phyloP scores from a whole-genome alignment of 2,329 filamentous ascomycete species.

The Neonectria hederae region DNA sequence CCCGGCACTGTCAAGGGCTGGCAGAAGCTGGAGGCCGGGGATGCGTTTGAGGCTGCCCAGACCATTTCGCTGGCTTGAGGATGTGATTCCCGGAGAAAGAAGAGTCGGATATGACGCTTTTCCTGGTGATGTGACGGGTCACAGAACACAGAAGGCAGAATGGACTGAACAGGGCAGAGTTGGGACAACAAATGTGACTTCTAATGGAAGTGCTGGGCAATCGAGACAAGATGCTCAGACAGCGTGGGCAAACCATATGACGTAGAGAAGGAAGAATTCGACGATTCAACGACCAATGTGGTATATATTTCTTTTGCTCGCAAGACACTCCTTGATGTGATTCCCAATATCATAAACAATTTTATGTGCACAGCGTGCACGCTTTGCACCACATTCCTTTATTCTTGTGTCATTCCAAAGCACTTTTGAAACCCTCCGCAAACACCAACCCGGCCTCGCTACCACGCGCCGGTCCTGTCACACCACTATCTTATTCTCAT shows the following conservation, averaged over 20 bases:
- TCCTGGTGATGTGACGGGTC: constrained; percentile 1
- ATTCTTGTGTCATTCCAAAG: background rate
- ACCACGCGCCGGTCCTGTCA: background rate
- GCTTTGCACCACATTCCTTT: background rate
- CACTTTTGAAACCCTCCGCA: constrained; percentile 4
- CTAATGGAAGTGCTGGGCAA: background rate
- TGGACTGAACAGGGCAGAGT: background rate
- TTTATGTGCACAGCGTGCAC: background rate
- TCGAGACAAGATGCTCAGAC: constrained; percentile 6
- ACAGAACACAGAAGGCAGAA: constrained; percentile 6
- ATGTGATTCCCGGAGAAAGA: background rate
- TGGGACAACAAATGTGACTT: constrained; percentile 7
- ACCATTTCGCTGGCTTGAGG: constrained; percentile 56
- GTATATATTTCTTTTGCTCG: constrained; percentile 10
- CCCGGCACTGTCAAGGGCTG: constrained; percentile 84
- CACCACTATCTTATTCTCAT: background rate
- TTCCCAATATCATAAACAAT: background rate
- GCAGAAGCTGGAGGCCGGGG: constrained; percentile 85
- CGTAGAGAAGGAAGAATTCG: constrained; percentile 27
- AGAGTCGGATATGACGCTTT: constrained; percentile 16
- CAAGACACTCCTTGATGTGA: constrained; percentile 17
- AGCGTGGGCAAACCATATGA: constrained; percentile 7
- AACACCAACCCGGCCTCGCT: background rate
- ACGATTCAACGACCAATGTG: constrained; percentile 14
- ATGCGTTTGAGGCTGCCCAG: constrained; percentile 71